phyloP scores from a whole-genome alignment of 352 stramenopile species.

The Phytopythium kandeliae region DNA sequence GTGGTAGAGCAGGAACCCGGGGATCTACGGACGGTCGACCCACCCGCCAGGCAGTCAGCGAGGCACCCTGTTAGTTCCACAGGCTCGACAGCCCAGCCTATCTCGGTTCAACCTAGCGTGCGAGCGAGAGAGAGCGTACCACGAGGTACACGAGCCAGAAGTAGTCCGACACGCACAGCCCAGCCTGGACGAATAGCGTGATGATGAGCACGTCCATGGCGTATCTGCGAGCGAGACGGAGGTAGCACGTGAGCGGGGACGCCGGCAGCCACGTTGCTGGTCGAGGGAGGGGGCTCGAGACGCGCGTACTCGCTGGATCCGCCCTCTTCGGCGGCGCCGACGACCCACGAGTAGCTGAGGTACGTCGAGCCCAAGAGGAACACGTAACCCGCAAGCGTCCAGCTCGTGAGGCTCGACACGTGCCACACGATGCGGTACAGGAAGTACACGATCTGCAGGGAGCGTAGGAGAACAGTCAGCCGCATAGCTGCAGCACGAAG shows the following conservation, averaged over 20 bases:
- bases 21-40: constrained; percentile 29
- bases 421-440: constrained; percentile 75
- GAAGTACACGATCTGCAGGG: constrained; percentile 51
- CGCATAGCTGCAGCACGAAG: background rate
- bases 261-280: too few species aligned
- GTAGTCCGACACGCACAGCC: constrained; percentile 78
- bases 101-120: too few species aligned
- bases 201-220: constrained; percentile 84
- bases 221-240: constrained; percentile 24
- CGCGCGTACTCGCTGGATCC: constrained; percentile 64
- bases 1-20: constrained; percentile 79
- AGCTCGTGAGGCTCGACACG: constrained; percentile 51
- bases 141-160: constrained; percentile 83
- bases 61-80: too few species aligned
- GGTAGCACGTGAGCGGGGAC: too few species aligned
- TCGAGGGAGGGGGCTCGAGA: too few species aligned
- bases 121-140: constrained; percentile 13
- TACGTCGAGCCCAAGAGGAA: constrained; percentile 70
- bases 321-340: constrained; percentile 71
- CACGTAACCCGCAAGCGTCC: constrained; percentile 62
- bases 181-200: constrained; percentile 73
- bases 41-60: background rate
- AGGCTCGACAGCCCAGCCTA: too few species aligned
- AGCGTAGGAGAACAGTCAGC: background rate
- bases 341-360: constrained; percentile 76